Evolutionary conservation across 2,329 filamentous ascomycete genomes (phyloP), one percentile per base, ranked within the genome.

Genomic region (Xylariaceae sp.): DNA sequence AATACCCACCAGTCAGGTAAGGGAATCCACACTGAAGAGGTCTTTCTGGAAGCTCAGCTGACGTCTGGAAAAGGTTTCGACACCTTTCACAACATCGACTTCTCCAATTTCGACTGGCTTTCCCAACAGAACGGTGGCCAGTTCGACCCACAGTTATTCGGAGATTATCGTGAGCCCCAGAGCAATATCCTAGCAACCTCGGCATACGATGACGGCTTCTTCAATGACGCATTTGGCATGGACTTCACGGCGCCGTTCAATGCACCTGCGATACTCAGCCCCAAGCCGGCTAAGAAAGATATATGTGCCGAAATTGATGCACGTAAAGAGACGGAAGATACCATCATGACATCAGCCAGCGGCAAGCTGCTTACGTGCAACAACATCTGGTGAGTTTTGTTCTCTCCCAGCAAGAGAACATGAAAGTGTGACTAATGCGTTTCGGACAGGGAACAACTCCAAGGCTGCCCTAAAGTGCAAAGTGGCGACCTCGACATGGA

Each of bases 401-500:
- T 14, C 6, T 13, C n/a, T 13, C 2, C 30, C 18, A 11, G 16
- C 2, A 16, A 38, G 9, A 13, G 12, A 19, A 18, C 6, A 21
- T 35, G 3, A 7, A 28, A 15, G 11, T 9, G 9, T 2, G 13
- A 36, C 71, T 77, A 60, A 81, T 60, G 21, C 7, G 47, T 15
- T 12, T 9, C 7, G 29, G 29, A 41, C 57, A 96, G 90, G 92
- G 88, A 95, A 63, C 88, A 87, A 65, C 66, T 96, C 15, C 87
- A 94, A 67, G 78, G 76, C 24, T 94, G 88, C 62, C 82, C 88
- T 44, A 88, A 85, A 60, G 92, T 94, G 52, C 85, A 89, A 58
- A 85, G 78, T 41, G 89, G 89, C 52, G 89, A 94, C 52, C 88
- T 97, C 50, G 92, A 98, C 51, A 83, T 98, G 34, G 92, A 98